Base-by-base conservation (phyloP, 352 stramenopile genomes). In the Phytophthora fragariaefolia region DNA sequence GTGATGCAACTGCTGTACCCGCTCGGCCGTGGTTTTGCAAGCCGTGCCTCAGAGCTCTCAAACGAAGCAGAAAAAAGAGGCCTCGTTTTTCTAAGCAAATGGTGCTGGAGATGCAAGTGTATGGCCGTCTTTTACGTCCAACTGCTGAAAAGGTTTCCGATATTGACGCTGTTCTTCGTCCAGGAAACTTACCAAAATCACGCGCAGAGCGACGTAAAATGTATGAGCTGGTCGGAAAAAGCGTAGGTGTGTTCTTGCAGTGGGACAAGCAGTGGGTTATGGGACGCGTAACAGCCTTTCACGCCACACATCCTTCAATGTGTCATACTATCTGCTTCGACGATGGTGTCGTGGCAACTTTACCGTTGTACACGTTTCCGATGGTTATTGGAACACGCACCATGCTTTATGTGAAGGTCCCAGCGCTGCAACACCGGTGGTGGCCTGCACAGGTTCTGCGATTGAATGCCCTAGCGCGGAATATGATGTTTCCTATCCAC, bases 11-110 rank as follows among this genome's bases (percentile, higher is more conserved):
- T 36, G 55, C 58, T 3, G 62, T 83, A 3, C 83, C 84, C 9
- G 80, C 87, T 50, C 77, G 83, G 8, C 87, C 84, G 5, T 95
- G 87, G 87, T 90, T 90, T 54, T 95, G 85, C 50, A 76, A 71
- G 15, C 69, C 71, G 6, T 95, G 87, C 36, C 54, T 93, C 1
- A 74, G 80, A 17, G 77, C 79, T 13, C 60, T 95, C 6, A 95
- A 95, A 67, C 80, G 85, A 23, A 90, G 86, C 23, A 72, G 87
- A 10, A 95, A 93, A 58, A 92, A 89, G 49, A 89, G 80, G 38
- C 83, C 89, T 53, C 81, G 86, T 0, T 90, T 93, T 24, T 93
- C 85, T 2, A 93, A 92, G 67, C 87, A 94, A 64, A 93, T 95
- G 85, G 71, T 93, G 48, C 62, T 92, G 30, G 87, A 93, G 28